A percentile compares a stretch with the other conserved stretches of the same genome.
These are phyloP conservation scores for Eragrostis nindensis DNA, from an alignment of 176 grass and related monocot genomes.

Conservation along the genomic window DNA sequence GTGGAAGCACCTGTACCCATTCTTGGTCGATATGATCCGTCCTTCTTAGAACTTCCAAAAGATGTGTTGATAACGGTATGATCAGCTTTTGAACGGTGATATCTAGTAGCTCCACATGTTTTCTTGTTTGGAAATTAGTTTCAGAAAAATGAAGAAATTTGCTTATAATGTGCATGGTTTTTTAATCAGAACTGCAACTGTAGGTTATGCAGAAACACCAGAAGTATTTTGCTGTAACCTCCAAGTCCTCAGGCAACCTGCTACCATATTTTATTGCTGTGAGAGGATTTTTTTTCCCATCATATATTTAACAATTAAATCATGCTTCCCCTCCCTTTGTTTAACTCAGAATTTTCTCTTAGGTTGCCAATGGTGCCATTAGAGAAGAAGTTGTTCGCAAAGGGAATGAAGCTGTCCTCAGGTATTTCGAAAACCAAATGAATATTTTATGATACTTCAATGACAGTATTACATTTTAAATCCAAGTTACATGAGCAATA, in stretches of 20 bases:
- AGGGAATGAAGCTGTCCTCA: conserved; percentile 98
- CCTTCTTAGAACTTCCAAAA: conserved; percentile 92
- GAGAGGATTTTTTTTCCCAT: conserved; percentile 43
- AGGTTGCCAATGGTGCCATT: conserved; percentile 91
- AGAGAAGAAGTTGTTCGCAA: conserved; percentile 77
- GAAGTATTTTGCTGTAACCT: conserved; percentile 84
- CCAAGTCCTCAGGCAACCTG: conserved; percentile 61
- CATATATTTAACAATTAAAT: conserved; percentile 31
- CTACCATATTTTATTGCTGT: conserved; percentile 93
- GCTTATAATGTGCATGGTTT: not conserved
- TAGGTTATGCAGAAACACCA: conserved; percentile 99
- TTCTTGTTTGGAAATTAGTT: conserved; percentile 28
- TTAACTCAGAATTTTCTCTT: conserved; percentile 38
- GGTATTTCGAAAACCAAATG: conserved; percentile 46
- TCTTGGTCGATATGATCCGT: conserved; percentile 81
- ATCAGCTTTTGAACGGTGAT: conserved; percentile 20
- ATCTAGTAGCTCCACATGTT: conserved; percentile 5
- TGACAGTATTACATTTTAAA: conserved; percentile 12
- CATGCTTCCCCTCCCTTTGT: not conserved
- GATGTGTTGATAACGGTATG: conserved; percentile 95
- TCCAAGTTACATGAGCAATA: not conserved
- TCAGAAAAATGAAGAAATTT: not conserved
- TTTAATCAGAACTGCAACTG: conserved; percentile 27
- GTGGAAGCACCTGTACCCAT: conserved; percentile 85
- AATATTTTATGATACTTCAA: conserved; percentile 12